Percentiles rank a stretch among this genome's conserved stretches.
phyloP scores from a whole-genome alignment of 768 basidiomycete genomes.

The Gymnopilus junonius region DNA sequence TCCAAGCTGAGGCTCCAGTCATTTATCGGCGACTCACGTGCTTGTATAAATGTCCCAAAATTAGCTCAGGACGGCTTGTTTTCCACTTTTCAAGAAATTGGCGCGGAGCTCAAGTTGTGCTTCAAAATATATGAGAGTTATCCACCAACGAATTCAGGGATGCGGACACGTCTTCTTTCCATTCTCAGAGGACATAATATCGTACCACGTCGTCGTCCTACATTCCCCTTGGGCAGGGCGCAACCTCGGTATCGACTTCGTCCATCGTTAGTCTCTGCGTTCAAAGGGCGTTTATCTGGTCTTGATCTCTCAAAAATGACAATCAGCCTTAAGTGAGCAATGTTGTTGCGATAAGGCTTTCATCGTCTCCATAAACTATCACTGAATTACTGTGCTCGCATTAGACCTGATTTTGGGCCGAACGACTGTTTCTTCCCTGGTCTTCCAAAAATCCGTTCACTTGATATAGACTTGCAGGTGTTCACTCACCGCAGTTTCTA shows the following conservation, averaged over 20 bases:
- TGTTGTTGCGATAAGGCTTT: neutral
- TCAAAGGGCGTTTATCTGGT: neutral
- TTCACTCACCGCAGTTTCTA: constrained; percentile 79
- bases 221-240: neutral
- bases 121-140: constrained; percentile 22
- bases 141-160: constrained; percentile 14
- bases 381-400: neutral
- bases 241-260: neutral
- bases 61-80: constrained; percentile 1
- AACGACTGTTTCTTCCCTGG: constrained; percentile 53
- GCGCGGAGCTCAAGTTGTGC: constrained; percentile 30
- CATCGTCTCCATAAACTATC: neutral
- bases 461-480: constrained; percentile 53
- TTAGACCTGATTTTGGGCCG: constrained; percentile 48
- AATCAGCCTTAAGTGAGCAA: constrained; percentile 12
- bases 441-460: constrained; percentile 58
- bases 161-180: constrained; percentile 13
- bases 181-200: constrained; percentile 11
- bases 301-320: constrained; percentile 6
- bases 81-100: constrained; percentile 23
- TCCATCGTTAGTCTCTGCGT: neutral
- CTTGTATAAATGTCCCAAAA: neutral
- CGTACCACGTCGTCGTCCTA: neutral
- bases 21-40: neutral
- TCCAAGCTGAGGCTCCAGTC: neutral